phyloP scores from a whole-genome alignment of 2,329 filamentous ascomycete genomes.

The Talaromyces sp. region DNA sequence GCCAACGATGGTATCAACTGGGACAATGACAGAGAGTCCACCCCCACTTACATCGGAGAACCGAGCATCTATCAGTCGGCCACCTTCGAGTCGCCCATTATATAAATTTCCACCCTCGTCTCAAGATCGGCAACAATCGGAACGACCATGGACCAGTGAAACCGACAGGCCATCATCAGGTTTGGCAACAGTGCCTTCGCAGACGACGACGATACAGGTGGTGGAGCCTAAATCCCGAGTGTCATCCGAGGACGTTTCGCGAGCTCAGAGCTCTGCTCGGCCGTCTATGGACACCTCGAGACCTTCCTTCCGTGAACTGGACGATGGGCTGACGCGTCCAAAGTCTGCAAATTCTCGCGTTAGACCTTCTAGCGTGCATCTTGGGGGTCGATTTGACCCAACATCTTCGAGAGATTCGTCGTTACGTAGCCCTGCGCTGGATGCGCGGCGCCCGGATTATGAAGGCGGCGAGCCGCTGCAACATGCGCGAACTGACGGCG shows the following conservation, averaged over 20 bases:
- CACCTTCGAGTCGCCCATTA: constrained; percentile 42
- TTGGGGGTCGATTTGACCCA: constrained; percentile 78
- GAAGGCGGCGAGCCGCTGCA: constrained; percentile 35
- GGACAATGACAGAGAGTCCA: constrained; percentile 67
- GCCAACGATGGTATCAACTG: constrained; percentile 63
- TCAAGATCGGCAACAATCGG: constrained; percentile 42
- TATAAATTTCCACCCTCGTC: constrained; percentile 52
- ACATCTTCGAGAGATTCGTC: constrained; percentile 66
- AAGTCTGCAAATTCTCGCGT: constrained; percentile 64
- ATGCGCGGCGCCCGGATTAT: constrained; percentile 33
- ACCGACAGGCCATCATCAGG: constrained; percentile 23
- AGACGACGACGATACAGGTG: constrained; percentile 31
- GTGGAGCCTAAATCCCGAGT: constrained; percentile 51
- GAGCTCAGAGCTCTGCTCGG: constrained; percentile 53
- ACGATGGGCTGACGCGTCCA: constrained; percentile 56
- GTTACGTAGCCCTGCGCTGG: constrained; percentile 44
- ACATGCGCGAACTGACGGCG: constrained; percentile 34
- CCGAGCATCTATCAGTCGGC: constrained; percentile 29
- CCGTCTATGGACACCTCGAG: constrained; percentile 69
- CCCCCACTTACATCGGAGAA: constrained; percentile 41
- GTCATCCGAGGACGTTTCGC: constrained; percentile 49
- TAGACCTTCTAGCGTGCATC: constrained; percentile 76
- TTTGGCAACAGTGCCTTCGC: constrained; percentile 33
- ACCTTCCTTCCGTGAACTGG: constrained; percentile 59
- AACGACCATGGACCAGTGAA: constrained; percentile 42